Conservation (phyloP, 495 filamentous ascomycete genomes). For the Trichoderma reesei region DNA sequence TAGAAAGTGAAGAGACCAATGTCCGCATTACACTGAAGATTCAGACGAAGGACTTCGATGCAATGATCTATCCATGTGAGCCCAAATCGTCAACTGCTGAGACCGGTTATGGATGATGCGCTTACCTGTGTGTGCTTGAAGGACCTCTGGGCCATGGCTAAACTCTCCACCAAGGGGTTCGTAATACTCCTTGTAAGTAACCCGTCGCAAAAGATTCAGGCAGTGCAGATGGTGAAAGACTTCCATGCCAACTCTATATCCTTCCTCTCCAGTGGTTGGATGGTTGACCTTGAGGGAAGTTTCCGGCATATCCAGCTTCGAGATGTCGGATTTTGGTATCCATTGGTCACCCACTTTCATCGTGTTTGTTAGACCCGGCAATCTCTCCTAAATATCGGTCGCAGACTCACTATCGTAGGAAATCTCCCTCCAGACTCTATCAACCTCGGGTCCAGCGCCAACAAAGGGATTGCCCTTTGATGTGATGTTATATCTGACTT, state of each 20-base stretch:
- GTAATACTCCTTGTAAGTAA: not conserved
- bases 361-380: not conserved
- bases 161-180: conserved; percentile 2
- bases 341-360: conserved; percentile 1
- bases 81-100: not conserved
- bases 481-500: not conserved
- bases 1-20: not conserved
- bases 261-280: not conserved
- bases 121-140: not conserved
- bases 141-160: not conserved
- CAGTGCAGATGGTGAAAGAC: not conserved
- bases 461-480: not conserved
- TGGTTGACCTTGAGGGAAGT: not conserved
- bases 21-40: not conserved
- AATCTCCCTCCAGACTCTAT: not conserved
- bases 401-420: not conserved
- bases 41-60: not conserved
- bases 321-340: not conserved
- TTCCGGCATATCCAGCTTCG: not conserved
- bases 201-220: not conserved
- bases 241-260: conserved; percentile 1
- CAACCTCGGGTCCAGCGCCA: not conserved
- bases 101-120: not conserved
- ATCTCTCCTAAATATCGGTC: not conserved
- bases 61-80: not conserved